These are phyloP conservation scores for Tylopilus plumbeoviolaceoides DNA, from an alignment of 768 basidiomycete species.

Conservation along the genomic window DNA sequence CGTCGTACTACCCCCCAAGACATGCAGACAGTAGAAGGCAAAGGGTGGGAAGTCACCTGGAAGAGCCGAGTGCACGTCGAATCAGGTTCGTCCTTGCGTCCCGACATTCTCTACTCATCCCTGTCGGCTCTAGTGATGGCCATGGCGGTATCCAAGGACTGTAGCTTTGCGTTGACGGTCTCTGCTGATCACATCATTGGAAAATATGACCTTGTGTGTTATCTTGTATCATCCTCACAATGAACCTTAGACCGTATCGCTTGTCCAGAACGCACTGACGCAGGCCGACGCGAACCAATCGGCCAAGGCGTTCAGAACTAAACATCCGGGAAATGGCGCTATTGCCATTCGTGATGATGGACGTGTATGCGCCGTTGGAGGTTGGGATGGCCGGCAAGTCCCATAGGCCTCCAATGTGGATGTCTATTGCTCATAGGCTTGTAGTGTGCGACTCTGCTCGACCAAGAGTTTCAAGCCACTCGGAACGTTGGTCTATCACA, in stretches of 20 bases:
- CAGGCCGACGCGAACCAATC: conserved; percentile 18
- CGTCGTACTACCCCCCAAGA: conserved; percentile 39
- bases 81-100: conserved; percentile 46
- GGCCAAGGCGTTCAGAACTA: conserved; percentile 49
- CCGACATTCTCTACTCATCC: background rate
- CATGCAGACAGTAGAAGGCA: conserved; percentile 54
- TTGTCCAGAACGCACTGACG: conserved; percentile 4
- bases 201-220: conserved; percentile 53
- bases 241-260: background rate
- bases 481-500: conserved; percentile 82
- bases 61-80: conserved; percentile 63
- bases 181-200: conserved; percentile 82
- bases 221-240: background rate
- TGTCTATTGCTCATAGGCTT: background rate
- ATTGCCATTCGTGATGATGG: conserved; percentile 76
- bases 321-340: conserved; percentile 74
- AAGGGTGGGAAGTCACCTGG: conserved; percentile 75
- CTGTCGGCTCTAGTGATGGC: conserved; percentile 65
- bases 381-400: conserved; percentile 90
- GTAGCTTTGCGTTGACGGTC: conserved; percentile 65
- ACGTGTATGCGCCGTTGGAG: conserved; percentile 79
- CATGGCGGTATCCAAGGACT: conserved; percentile 63
- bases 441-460: conserved; percentile 78
- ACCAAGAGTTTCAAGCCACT: conserved; percentile 77
- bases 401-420: background rate